Evolutionary conservation across 768 basidiomycete species (phyloP).

Genomic region (Antrodiella citrinella): DNA sequence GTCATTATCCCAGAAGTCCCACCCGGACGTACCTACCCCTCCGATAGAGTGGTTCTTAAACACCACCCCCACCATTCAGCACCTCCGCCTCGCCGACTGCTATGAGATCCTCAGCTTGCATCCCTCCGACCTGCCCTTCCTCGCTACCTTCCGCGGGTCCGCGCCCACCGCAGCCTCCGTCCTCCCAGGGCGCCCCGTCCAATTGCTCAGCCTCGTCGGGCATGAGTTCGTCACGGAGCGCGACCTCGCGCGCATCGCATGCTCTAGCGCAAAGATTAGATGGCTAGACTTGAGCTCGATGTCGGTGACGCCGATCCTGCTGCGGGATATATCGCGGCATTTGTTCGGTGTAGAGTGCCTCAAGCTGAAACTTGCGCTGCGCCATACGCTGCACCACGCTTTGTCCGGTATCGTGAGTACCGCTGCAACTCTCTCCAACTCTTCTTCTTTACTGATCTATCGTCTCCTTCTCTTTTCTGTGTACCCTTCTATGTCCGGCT

Average conservation of each 20-base stretch:
- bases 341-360: conserved; percentile 43
- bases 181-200: conserved; percentile 55
- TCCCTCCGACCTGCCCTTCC: conserved; percentile 35
- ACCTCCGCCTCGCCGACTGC: conserved; percentile 38
- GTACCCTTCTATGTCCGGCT: not conserved
- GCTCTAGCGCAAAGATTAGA: conserved; percentile 39
- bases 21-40: conserved; percentile 23
- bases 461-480: not conserved
- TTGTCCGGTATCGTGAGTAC: conserved; percentile 57
- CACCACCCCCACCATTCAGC: conserved; percentile 30
- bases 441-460: not conserved
- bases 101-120: conserved; percentile 33
- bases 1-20: conserved; percentile 29
- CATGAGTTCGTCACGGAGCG: conserved; percentile 47
- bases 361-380: conserved; percentile 48
- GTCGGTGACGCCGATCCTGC: conserved; percentile 46
- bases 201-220: conserved; percentile 46
- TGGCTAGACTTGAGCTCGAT: conserved; percentile 53
- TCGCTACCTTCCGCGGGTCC: conserved; percentile 52
- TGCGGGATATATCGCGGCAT: conserved; percentile 46
- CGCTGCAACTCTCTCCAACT: not conserved
- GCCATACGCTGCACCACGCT: conserved; percentile 59
- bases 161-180: conserved; percentile 50
- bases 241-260: conserved; percentile 43
- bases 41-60: conserved; percentile 32